phyloP scores from a whole-genome alignment of 495 filamentous ascomycete species.

The Penicillium roqueforti region DNA sequence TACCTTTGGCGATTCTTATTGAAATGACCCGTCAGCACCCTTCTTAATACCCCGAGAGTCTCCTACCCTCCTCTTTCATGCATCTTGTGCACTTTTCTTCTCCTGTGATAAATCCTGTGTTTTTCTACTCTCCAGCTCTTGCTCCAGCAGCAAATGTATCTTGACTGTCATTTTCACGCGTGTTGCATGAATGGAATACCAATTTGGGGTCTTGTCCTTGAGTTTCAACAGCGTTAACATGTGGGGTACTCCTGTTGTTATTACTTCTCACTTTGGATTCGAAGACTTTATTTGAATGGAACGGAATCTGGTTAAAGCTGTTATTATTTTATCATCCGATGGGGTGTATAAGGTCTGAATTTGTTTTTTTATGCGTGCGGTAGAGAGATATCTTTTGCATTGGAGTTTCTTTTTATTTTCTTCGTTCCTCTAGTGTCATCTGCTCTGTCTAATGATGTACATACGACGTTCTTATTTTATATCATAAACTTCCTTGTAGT shows the following conservation, averaged over 20 bases:
- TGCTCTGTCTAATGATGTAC: not conserved
- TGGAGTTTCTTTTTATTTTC: not conserved
- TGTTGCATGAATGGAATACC: constrained; percentile 12
- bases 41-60: constrained; percentile 10
- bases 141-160: constrained; percentile 14
- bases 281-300: constrained; percentile 14
- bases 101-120: not conserved
- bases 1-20: not conserved
- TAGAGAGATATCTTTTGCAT: constrained; percentile 6
- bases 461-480: not conserved
- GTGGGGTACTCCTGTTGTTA: constrained; percentile 9
- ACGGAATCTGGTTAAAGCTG: constrained; percentile 10
- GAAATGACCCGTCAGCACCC: not conserved
- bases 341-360: constrained; percentile 14
- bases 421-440: not conserved
- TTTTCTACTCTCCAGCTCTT: constrained; percentile 5
- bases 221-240: constrained; percentile 15
- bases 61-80: not conserved
- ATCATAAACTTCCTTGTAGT: too few relatives aligned
- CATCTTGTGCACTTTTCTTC: constrained; percentile 10
- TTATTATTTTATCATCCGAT: constrained; percentile 10
- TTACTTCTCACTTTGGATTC: constrained; percentile 8
- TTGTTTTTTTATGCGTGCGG: not conserved
- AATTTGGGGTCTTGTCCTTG: constrained; percentile 2
- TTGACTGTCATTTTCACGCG: constrained; percentile 12